A percentile compares a stretch with the other conserved stretches of the same genome.
These are phyloP conservation scores for Anthoceros angustus DNA, from an alignment of 225 moss, liverwort and hornwort genomes.

Conservation along the genomic window DNA sequence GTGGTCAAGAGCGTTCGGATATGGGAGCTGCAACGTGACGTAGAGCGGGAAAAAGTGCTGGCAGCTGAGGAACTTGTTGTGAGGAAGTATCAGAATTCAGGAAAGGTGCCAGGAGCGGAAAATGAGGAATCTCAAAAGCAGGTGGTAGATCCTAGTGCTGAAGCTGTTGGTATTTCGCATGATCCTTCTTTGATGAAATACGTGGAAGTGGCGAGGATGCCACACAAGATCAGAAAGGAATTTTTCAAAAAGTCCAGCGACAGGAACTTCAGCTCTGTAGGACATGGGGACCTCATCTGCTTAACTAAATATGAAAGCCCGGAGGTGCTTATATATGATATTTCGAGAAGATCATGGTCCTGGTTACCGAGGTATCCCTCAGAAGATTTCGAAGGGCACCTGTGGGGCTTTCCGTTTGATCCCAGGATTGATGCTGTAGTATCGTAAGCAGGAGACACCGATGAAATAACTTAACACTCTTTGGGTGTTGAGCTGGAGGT, in stretches of 20 bases:
- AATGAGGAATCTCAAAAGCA: neutral
- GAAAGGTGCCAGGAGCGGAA: neutral
- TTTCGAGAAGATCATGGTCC: slow-evolving; percentile 9
- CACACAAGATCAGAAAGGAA: slow-evolving; percentile 5
- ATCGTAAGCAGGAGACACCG: slow-evolving; percentile 3
- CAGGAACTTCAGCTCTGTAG: slow-evolving; percentile 15
- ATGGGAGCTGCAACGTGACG: slow-evolving; percentile 5
- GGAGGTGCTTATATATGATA: slow-evolving; percentile 12
- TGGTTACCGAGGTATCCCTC: slow-evolving; percentile 13
- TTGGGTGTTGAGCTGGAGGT: neutral
- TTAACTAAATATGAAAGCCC: slow-evolving; percentile 12
- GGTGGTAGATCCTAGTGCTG: neutral
- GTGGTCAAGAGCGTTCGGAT: neutral
- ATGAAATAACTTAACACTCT: neutral
- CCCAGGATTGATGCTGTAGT: slow-evolving; percentile 12
- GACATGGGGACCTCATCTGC: slow-evolving; percentile 13
- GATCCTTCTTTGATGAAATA: neutral
- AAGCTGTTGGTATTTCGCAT: neutral
- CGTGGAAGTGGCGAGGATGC: slow-evolving; percentile 12
- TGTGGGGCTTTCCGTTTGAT: slow-evolving; percentile 14
- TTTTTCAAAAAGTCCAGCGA: slow-evolving; percentile 11
- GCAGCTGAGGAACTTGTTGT: slow-evolving; percentile 8
- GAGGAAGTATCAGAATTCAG: slow-evolving; percentile 4
- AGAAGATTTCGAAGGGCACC: slow-evolving; percentile 3
- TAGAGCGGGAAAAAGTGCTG: slow-evolving; percentile 9